A percentile compares a stretch with the other conserved stretches of the same genome.
These are phyloP conservation scores for Styphnolobium japonicum DNA, from an alignment of 306 rosid genomes.

Conservation along the genomic window DNA sequence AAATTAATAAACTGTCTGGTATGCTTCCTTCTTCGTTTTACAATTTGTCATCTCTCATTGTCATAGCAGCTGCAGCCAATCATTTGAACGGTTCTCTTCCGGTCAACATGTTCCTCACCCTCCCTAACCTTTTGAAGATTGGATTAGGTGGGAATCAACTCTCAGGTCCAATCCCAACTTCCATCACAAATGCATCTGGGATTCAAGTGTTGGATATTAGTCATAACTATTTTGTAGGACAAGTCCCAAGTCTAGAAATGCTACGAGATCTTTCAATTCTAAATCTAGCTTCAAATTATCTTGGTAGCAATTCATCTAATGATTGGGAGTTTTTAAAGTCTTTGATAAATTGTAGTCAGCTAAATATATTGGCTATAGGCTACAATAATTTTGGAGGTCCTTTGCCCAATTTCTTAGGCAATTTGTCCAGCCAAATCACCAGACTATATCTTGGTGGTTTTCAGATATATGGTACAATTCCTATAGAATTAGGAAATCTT, in stretches of 20 bases:
- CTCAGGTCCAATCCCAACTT: background rate
- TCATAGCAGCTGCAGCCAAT: background rate
- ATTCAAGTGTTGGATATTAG: background rate
- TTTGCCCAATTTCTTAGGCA: background rate
- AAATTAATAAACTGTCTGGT: background rate
- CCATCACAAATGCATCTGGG: background rate
- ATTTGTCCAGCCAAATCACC: background rate
- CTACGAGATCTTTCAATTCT: background rate
- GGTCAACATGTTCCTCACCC: background rate
- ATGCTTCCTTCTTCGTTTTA: background rate
- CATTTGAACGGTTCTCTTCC: background rate
- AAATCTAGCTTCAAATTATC: background rate
- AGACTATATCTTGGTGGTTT: background rate
- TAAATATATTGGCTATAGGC: no score
- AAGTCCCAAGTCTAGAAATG: background rate
- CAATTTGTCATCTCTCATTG: background rate
- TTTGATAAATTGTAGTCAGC: background rate
- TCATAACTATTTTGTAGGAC: background rate
- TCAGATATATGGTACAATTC: background rate
- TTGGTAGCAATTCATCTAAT: no score
- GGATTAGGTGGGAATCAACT: background rate
- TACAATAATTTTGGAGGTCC: background rate
- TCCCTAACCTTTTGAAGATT: background rate
- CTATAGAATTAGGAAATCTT: background rate
- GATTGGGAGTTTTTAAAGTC: background rate